These are phyloP conservation scores for Paxillus ammoniavirescens DNA, from an alignment of 768 basidiomycete species.

Conservation along the genomic window DNA sequence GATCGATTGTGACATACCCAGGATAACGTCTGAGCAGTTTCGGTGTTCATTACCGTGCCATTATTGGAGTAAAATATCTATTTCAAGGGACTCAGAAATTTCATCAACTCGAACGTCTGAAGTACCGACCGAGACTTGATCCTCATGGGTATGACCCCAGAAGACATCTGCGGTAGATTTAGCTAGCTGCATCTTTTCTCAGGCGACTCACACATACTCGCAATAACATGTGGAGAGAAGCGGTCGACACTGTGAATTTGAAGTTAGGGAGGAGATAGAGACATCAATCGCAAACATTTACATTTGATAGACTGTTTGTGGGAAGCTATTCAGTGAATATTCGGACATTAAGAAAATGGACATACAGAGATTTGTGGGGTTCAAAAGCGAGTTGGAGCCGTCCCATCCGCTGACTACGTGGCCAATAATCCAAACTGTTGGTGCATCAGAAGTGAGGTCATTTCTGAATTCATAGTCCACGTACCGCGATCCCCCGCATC, in stretches of 20 bases:
- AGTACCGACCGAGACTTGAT: constrained; percentile 57
- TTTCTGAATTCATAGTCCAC: constrained; percentile 6
- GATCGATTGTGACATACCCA: constrained; percentile 38
- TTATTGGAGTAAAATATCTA: constrained; percentile 77
- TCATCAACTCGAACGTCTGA: background rate
- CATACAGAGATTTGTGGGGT: constrained; percentile 72
- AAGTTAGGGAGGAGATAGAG: background rate
- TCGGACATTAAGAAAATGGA: background rate
- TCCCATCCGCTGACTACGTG: constrained; percentile 70
- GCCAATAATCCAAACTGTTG: constrained; percentile 49
- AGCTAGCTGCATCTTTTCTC: background rate
- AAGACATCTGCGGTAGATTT: constrained; percentile 53
- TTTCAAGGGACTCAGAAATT: background rate
- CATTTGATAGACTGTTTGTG: constrained; percentile 47
- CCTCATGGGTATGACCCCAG: constrained; percentile 77
- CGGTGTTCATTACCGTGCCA: constrained; percentile 54
- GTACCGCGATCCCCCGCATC: constrained; percentile 72
- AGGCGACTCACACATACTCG: constrained; percentile 45
- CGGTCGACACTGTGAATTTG: constrained; percentile 56
- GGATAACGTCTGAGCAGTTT: constrained; percentile 53
- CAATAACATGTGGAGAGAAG: constrained; percentile 76
- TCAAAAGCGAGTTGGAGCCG: constrained; percentile 58
- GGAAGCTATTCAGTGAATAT: constrained; percentile 1
- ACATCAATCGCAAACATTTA: constrained; percentile 12
- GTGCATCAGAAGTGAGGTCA: constrained; percentile 10